phyloP scores from a whole-genome alignment of 768 basidiomycete species.

The Suillus discolor region DNA sequence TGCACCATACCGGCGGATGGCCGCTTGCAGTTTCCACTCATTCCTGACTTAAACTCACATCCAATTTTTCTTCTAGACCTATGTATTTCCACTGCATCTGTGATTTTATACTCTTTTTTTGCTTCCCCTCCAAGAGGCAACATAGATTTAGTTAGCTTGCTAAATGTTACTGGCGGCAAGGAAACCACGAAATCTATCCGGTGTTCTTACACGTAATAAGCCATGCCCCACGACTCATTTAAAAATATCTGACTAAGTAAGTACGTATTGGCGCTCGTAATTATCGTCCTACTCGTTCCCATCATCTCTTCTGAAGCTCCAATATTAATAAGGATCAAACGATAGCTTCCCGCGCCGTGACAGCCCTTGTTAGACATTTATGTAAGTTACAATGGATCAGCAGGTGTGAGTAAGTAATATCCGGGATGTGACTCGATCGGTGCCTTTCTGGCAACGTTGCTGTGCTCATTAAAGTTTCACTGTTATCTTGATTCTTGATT shows the following conservation, averaged over 20 bases:
- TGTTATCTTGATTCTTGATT: background rate
- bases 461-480: background rate
- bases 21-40: slow-evolving; percentile 9
- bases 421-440: background rate
- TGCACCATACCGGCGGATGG: slow-evolving; percentile 4
- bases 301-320: background rate
- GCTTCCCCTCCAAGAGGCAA: background rate
- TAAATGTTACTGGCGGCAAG: background rate
- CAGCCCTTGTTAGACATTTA: background rate
- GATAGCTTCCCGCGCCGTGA: background rate
- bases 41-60: slow-evolving; percentile 10
- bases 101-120: slow-evolving; percentile 5
- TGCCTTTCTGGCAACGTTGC: background rate
- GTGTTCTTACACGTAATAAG: background rate
- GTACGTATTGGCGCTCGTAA: background rate
- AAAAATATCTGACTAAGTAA: background rate
- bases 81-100: slow-evolving; percentile 13
- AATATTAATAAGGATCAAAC: background rate
- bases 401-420: background rate
- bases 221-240: background rate
- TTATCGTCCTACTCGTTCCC: background rate
- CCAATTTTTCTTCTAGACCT: slow-evolving; percentile 5
- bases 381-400: background rate
- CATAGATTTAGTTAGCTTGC: slow-evolving; percentile 10
- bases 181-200: background rate